phyloP scores from a whole-genome alignment of 2,329 filamentous ascomycete genomes.

The Pezicula neosporulosa region DNA sequence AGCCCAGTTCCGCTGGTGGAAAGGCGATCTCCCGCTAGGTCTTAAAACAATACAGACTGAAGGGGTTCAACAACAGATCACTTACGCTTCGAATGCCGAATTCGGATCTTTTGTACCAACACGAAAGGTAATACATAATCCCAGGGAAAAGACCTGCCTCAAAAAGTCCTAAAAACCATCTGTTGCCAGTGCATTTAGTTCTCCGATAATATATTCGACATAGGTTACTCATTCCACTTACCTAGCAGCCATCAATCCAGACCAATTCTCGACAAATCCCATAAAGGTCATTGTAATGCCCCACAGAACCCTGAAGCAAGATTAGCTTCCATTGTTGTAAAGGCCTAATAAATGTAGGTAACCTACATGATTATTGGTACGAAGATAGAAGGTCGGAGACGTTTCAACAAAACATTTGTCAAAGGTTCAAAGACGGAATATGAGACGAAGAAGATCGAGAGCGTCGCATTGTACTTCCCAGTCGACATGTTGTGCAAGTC shows the following conservation, averaged over 20 bases:
- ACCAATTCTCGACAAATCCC: constrained; percentile 62
- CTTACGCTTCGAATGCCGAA: constrained; percentile 68
- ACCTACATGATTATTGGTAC: constrained; percentile 77
- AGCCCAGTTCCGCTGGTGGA: no score
- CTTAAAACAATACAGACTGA: no score
- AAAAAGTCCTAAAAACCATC: constrained; percentile 68
- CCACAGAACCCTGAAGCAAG: constrained; percentile 50
- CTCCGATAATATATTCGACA: no score
- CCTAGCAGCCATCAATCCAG: constrained; percentile 58
- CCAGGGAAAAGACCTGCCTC: constrained; percentile 77
- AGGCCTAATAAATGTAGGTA: no score
- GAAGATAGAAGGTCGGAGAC: constrained; percentile 71
- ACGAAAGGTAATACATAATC: constrained; percentile 76
- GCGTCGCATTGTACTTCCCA: constrained; percentile 66
- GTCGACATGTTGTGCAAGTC: constrained; percentile 58
- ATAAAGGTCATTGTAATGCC: constrained; percentile 67
- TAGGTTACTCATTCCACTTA: no score
- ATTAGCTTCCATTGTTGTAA: constrained; percentile 9
- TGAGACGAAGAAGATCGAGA: constrained; percentile 85
- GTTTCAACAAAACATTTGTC: constrained; percentile 79
- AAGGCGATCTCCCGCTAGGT: no score
- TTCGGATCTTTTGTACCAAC: constrained; percentile 79
- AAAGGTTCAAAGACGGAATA: constrained; percentile 77
- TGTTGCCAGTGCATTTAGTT: constrained; percentile 13
- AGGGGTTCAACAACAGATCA: no score